Evolutionary conservation across 768 basidiomycete genomes (phyloP).

Genomic region (Russula lepida): DNA sequence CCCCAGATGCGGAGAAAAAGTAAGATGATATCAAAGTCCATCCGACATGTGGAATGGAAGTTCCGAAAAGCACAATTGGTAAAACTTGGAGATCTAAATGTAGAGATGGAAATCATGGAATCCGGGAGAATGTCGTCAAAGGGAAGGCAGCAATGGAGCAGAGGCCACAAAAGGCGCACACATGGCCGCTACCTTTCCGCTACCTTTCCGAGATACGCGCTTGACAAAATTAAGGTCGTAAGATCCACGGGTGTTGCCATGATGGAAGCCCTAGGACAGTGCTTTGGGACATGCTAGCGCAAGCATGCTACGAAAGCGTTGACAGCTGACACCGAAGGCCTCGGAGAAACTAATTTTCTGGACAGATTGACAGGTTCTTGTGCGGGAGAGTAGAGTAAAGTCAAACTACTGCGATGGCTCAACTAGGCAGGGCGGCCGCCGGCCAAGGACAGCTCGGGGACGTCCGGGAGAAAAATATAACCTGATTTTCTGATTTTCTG

Average conservation of each 20-base stretch:
- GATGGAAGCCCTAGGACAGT: neutral
- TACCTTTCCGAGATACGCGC: conserved; percentile 1
- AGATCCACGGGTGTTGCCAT: neutral
- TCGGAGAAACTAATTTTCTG: neutral
- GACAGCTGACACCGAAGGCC: neutral
- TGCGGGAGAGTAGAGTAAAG: too few relatives aligned
- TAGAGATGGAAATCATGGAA: neutral
- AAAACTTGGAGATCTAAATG: neutral
- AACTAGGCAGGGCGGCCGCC: neutral
- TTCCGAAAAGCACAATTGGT: conserved; percentile 1
- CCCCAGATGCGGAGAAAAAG: neutral
- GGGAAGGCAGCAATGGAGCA: neutral
- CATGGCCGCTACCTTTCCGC: conserved; percentile 1
- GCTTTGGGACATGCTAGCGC: neutral
- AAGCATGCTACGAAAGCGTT: neutral
- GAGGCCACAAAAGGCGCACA: neutral
- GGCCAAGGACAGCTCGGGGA: too few relatives aligned
- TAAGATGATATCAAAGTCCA: neutral
- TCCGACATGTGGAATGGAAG: neutral
- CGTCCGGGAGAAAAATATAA: too few relatives aligned
- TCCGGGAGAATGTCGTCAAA: neutral
- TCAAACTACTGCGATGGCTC: too few relatives aligned
- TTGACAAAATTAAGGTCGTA: neutral
- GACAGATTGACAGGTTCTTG: neutral
- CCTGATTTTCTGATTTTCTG: too few relatives aligned